Evolutionary conservation across 768 basidiomycete species (phyloP), one percentile per base, ranked within the genome.

Genomic region (Ramaria rubella): DNA sequence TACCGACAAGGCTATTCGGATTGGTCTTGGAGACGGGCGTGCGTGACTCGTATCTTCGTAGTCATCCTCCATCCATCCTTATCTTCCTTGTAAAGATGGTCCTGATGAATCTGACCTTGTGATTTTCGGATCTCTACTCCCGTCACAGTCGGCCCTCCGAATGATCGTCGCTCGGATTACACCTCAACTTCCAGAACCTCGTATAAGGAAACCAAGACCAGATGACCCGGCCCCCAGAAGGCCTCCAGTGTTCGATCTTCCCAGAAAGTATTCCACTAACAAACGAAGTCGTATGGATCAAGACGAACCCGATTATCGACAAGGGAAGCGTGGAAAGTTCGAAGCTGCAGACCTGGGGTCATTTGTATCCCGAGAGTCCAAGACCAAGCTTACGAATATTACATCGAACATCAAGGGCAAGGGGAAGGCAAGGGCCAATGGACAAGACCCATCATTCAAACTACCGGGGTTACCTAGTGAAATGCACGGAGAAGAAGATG

Each of bases 221-320:
- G 88, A 90, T 59, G 88, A 90, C 59, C 88, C 87, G 0, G 87
- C 83, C 5, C 88, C 88, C 7, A 85, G 88, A 17, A 74, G 77
- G 27, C 86, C 87, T 0, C 85, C 86, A 3, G 59, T 62, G 6
- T 71, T 60, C 34, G 24, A 30, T 4, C 2, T 57, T 57, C 26
- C 57, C 33, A 56, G 56, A 51, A 9, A 51, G 49, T 67, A 68
- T 44, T 62, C 65, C 44, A 62, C 60, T 21, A 58, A 62, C 38
- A 65, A 67, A 23, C 33, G 26, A 48, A 4, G 59, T 66, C 3
- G 46, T 59, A 2, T 61, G 64, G 23, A 58, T 65, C 8, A 59
- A 61, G 5, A 62, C 61, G 2, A 64, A 55, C 9, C 70, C 69
- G 29, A 60, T 61, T 34, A 53, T 29, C 6, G 48, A 43, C 52